Base-by-base conservation (phyloP, 225 moss, liverwort and hornwort species). In the Climacium dendroides region DNA sequence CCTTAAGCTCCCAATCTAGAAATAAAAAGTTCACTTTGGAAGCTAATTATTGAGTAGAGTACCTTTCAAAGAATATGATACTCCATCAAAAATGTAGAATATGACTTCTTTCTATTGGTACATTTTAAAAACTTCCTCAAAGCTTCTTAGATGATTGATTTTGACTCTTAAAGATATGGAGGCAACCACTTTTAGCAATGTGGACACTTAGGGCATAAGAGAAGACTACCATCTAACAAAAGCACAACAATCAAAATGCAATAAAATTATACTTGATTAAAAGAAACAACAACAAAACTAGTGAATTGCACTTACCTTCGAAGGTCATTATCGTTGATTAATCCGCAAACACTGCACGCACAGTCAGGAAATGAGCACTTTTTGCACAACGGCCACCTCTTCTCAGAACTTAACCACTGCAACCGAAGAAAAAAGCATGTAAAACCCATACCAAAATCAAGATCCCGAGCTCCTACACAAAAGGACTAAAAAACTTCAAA, bases 311-410 rank as follows among this genome's bases (percentile, higher is more conserved):
- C 94, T 47, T 70, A 96, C 98, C 98, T 93, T 86, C 89, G 89
- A 61, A 94, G 89, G 50, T 97, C 98, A 67, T 95, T 95, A 55
- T 96, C 95, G 85, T 80, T 95, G 74, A 76, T 91, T 70, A 98
- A 91, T 45, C 98, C 98, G 63, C 95, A 95, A 63, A 97, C 91
- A 88, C 97, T 97, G 94, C 92, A 92, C 64, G 90, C 64, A 89
- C 53, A 89, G 70, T 87, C 47, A 89, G 78, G 47, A 82, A 72
- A 85, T 85, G 35, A 91, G 77, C 70, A 84, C 79, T 53, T 47
- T 54, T 72, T 71, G 66, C 58, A 72, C 29, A 79, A 71, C 39
- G 60, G 39, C 23, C 55, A 81, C 83, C 60, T 71, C 74, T 74
- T 79, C 88, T 66, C 86, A 83, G 63, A 87, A 82, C 71, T 84